phyloP scores from a whole-genome alignment of 768 basidiomycete species.

The Russula sp. region DNA sequence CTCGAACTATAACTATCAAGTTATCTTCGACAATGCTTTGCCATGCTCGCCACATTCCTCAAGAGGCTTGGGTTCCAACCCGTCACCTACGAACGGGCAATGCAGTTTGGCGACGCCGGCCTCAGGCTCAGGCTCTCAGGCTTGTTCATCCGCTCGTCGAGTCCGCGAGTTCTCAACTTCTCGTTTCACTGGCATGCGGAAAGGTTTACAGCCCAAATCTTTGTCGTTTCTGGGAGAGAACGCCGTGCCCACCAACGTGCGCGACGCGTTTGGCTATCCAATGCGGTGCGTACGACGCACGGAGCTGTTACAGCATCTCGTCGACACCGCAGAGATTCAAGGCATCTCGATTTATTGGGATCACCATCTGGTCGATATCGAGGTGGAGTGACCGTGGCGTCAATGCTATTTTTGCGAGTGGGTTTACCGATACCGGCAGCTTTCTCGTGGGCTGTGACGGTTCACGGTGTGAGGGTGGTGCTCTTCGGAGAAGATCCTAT shows the following conservation, averaged over 20 bases:
- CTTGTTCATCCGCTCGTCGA: no score
- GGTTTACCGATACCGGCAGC: conserved; percentile 38
- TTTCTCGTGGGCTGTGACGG: conserved; percentile 48
- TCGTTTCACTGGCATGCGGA: conserved; percentile 4
- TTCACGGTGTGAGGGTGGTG: conserved; percentile 42
- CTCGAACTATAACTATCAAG: background rate
- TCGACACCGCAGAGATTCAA: conserved; percentile 36
- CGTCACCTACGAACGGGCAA: no score
- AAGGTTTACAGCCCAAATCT: conserved; percentile 30
- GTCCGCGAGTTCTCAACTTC: no score
- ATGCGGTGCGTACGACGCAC: conserved; percentile 38
- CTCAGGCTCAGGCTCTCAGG: no score
- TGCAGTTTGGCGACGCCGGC: no score
- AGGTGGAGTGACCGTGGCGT: conserved; percentile 37
- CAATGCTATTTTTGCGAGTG: conserved; percentile 39
- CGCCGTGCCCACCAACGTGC: conserved; percentile 32
- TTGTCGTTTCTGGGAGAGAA: conserved; percentile 31
- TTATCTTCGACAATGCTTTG: background rate
- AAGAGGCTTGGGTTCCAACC: no score
- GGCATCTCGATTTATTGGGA: conserved; percentile 40
- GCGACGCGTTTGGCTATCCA: conserved; percentile 32
- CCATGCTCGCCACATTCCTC: no score
- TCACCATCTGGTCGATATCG: conserved; percentile 36
- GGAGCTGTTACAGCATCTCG: conserved; percentile 36
- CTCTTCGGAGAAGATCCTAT: conserved; percentile 41